These are phyloP conservation scores for Capsicum rhomboideum DNA, from an alignment of 257 asterid genomes.

Conservation along the genomic window DNA sequence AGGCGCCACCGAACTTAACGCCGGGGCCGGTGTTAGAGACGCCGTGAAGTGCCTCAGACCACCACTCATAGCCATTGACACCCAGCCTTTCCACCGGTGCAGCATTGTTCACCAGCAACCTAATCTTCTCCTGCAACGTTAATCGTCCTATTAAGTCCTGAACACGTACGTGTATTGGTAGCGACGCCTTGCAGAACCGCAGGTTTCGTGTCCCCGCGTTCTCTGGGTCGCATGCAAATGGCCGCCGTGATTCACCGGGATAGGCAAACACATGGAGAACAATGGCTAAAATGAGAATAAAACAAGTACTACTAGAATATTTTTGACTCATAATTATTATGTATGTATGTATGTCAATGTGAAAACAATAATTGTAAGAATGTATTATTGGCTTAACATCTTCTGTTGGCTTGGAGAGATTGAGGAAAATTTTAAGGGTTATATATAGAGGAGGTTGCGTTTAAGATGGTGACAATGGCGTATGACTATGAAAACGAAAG, in stretches of 20 bases:
- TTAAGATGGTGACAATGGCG: neutral
- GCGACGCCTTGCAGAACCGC: constrained; percentile 43
- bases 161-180: constrained; percentile 54
- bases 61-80: constrained; percentile 80
- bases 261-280: constrained; percentile 8
- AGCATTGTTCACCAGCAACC: constrained; percentile 69
- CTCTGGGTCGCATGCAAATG: constrained; percentile 70
- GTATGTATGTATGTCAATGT: neutral
- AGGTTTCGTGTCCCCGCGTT: constrained; percentile 30
- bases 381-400: neutral
- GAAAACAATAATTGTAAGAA: neutral
- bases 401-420: constrained; percentile 7
- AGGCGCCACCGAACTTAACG: constrained; percentile 52
- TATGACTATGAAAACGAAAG: neutral
- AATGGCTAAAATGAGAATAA: constrained; percentile 4
- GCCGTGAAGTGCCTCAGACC: constrained; percentile 97
- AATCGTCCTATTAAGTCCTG: constrained; percentile 56
- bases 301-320: neutral
- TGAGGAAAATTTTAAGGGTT: neutral
- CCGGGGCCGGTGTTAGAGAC: constrained; percentile 81
- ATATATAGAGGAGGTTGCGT: constrained; percentile 22
- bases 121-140: constrained; percentile 57
- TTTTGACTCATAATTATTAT: neutral
- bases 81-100: constrained; percentile 72
- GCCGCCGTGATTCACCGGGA: constrained; percentile 35